Percentiles rank a stretch among this genome's conserved stretches.
These are phyloP conservation scores for Rhynchospora breviuscula DNA, from an alignment of 176 grass and related monocot genomes.

Conservation along the genomic window DNA sequence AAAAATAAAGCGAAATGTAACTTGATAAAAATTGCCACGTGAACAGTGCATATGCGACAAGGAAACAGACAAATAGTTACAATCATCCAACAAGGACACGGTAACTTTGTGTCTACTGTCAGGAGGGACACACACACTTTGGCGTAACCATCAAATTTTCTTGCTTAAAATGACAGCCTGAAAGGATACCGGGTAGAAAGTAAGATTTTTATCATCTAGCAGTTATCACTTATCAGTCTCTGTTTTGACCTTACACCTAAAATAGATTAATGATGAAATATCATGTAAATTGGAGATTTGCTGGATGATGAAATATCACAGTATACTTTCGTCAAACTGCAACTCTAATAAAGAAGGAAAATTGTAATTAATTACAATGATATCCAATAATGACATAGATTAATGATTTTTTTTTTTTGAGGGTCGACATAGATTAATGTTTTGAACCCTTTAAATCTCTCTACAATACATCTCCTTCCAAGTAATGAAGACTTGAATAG, in stretches of 20 bases:
- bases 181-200: background rate
- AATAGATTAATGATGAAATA: no score
- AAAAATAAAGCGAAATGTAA: background rate
- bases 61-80: background rate
- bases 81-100: background rate
- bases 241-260: background rate
- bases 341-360: background rate
- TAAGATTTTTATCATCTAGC: background rate
- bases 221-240: background rate
- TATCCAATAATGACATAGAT: background rate
- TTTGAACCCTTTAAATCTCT: conserved; percentile 1
- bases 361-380: background rate
- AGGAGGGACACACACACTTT: no score
- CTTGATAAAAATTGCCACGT: background rate
- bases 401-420: no score
- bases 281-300: background rate
- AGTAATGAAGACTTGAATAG: no score
- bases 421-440: background rate
- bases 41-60: background rate
- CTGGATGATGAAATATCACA: background rate
- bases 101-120: background rate
- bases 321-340: background rate
- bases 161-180: background rate
- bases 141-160: no score
- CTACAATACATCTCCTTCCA: no score